A percentile compares a stretch with the other conserved stretches of the same genome.
Conservation (phyloP, 2,329 filamentous ascomycete genomes). For the Colletotrichum cereale region DNA sequence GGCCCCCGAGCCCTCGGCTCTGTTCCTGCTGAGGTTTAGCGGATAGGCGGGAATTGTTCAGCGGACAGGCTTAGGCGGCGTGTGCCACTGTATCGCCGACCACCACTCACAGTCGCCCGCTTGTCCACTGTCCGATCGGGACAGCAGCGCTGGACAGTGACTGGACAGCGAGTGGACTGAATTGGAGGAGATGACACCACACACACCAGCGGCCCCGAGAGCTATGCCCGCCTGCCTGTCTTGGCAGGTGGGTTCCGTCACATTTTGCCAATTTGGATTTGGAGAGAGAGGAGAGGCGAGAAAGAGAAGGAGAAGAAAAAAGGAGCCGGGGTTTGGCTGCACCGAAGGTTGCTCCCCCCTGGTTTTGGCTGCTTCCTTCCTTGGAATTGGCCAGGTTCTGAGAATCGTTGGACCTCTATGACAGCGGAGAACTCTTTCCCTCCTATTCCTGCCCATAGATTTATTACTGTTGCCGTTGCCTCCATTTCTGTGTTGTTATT, state of each 20-base stretch:
- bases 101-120: constrained; percentile 18
- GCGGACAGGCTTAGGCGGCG: neutral
- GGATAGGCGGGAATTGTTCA: neutral
- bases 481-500: neutral
- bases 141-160: constrained; percentile 2
- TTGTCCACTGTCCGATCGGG: neutral
- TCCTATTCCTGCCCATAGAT: constrained; percentile 9
- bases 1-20: neutral
- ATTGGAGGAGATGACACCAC: neutral
- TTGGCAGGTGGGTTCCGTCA: constrained; percentile 15
- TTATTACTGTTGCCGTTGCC: neutral
- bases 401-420: constrained; percentile 1
- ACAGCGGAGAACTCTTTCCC: constrained; percentile 20
- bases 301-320: constrained; percentile 5
- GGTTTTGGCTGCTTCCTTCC: neutral
- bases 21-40: constrained; percentile 6
- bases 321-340: constrained; percentile 6
- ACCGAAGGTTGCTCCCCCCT: neutral
- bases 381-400: neutral
- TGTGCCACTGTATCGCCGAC: constrained; percentile 17
- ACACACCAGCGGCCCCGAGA: neutral
- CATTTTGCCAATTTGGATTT: constrained; percentile 24
- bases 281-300: neutral
- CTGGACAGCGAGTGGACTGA: neutral
- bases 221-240: neutral